Percentiles rank a stretch among this genome's conserved stretches.
These are phyloP conservation scores for Gliomastix tumulicola DNA, from an alignment of 2,329 filamentous ascomycete genomes.

Conservation along the genomic window DNA sequence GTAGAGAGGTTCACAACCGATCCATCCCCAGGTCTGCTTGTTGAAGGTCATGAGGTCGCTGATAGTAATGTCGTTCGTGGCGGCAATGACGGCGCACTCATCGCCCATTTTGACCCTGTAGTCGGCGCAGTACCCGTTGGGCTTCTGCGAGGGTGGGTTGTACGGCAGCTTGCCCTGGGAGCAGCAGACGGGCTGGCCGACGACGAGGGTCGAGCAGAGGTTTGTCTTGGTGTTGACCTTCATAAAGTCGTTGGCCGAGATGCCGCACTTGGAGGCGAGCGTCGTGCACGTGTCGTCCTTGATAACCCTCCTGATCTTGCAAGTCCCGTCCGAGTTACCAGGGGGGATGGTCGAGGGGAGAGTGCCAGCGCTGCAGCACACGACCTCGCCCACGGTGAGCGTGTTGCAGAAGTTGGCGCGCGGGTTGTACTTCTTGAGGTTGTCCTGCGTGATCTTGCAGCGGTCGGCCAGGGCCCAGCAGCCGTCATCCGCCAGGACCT, in stretches of 20 bases:
- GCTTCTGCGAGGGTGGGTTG: constrained; percentile 21
- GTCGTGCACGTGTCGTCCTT: constrained; percentile 23
- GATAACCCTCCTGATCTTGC: constrained; percentile 19
- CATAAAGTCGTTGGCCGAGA: constrained; percentile 22
- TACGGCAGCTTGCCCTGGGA: constrained; percentile 23
- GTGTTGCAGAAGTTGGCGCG: constrained; percentile 11
- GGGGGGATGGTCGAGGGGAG: constrained; percentile 9
- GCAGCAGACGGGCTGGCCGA: constrained; percentile 27
- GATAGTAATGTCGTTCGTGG: constrained; percentile 21
- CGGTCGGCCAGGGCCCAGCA: constrained; percentile 19
- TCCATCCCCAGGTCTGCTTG: constrained; percentile 29
- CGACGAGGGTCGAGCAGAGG: constrained; percentile 18
- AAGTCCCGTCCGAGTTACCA: constrained; percentile 13
- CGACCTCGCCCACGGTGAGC: constrained; percentile 8
- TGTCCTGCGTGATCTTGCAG: constrained; percentile 19
- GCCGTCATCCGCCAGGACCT: constrained; percentile 15
- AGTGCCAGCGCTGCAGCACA: constrained; percentile 12
- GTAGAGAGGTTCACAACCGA: constrained; percentile 18
- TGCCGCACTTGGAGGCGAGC: constrained; percentile 26
- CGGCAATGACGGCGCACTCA: constrained; percentile 25
- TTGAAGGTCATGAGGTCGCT: constrained; percentile 27
- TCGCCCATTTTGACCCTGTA: constrained; percentile 20
- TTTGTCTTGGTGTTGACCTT: constrained; percentile 19
- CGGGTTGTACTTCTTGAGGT: constrained; percentile 23
- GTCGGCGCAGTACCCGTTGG: constrained; percentile 18